phyloP scores from a whole-genome alignment of 495 filamentous ascomycete species.

The Elaphomyces granulatus region DNA sequence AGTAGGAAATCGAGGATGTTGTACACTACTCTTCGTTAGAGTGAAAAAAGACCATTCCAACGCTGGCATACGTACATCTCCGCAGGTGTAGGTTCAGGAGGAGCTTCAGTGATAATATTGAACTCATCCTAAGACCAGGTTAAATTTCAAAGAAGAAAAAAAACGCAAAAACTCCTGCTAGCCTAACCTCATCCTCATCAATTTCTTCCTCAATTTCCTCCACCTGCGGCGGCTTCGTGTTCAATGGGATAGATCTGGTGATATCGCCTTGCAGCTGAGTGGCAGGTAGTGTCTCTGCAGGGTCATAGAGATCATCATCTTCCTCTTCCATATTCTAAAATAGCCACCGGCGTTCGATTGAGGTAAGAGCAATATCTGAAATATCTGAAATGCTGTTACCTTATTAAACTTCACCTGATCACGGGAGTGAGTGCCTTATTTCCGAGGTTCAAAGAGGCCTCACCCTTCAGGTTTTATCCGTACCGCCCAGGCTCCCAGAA shows the following conservation, averaged over 20 bases:
- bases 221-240: conserved; percentile 41
- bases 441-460: too few species aligned
- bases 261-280: conserved; percentile 15
- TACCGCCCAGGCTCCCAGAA: too few species aligned
- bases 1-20: conserved; percentile 27
- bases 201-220: conserved; percentile 64
- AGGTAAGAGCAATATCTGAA: too few species aligned
- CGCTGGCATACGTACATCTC: conserved; percentile 30
- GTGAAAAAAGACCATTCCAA: conserved; percentile 6
- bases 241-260: conserved; percentile 10
- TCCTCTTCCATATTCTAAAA: conserved; percentile 33
- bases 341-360: conserved; percentile 2
- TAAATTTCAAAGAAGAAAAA: too few species aligned
- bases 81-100: conserved; percentile 53
- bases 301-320: conserved; percentile 42
- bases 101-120: conserved; percentile 88
- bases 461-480: too few species aligned
- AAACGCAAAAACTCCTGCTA: too few species aligned
- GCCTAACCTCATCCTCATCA: conserved; percentile 48
- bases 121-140: conserved; percentile 50
- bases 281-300: conserved; percentile 27
- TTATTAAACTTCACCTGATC: too few species aligned
- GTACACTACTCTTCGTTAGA: conserved; percentile 39
- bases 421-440: too few species aligned
- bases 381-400: too few species aligned